These are phyloP conservation scores for Tarenaya hassleriana DNA, from an alignment of 345 rosid species.

Conservation along the genomic window DNA sequence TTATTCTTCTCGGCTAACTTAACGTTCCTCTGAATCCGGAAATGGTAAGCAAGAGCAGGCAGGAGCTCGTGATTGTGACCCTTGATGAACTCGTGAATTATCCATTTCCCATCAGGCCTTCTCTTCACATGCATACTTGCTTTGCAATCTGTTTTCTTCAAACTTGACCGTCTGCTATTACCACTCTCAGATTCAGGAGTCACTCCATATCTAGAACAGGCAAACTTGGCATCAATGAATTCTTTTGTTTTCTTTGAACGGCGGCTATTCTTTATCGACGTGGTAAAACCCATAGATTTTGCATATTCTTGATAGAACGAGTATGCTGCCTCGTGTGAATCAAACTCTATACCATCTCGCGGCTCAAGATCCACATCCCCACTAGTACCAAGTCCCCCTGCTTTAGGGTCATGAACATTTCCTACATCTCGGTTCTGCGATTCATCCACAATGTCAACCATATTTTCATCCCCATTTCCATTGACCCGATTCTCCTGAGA, in stretches of 20 bases:
- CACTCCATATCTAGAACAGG: conserved; percentile 68
- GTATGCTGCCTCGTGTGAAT: conserved; percentile 61
- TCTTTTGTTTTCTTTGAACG: conserved; percentile 58
- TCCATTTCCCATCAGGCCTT: conserved; percentile 68
- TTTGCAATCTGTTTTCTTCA: conserved; percentile 65
- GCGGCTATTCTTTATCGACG: conserved; percentile 64
- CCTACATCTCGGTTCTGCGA: conserved; percentile 23
- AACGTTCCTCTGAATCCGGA: conserved; percentile 46
- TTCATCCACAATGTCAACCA: conserved; percentile 26
- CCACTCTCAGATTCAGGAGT: conserved; percentile 51
- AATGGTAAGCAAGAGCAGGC: conserved; percentile 56
- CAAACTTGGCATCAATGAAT: conserved; percentile 72
- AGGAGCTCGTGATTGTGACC: conserved; percentile 70
- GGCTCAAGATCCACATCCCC: conserved; percentile 45
- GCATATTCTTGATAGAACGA: conserved; percentile 72
- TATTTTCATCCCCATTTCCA: conserved; percentile 28
- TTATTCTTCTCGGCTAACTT: conserved; percentile 48
- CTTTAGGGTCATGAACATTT: conserved; percentile 23
- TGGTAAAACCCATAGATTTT: conserved; percentile 55
- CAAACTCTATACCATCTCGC: conserved; percentile 56
- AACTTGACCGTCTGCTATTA: conserved; percentile 33
- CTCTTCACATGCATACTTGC: conserved; percentile 86
- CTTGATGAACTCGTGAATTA: conserved; percentile 58
- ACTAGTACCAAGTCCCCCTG: conserved; percentile 24
- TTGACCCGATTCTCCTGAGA: conserved; percentile 36